Percentiles rank a stretch among this genome's conserved stretches.
Evolutionary conservation across 352 stramenopile species (phyloP).

Genomic region (Blastocystis sp.): DNA sequence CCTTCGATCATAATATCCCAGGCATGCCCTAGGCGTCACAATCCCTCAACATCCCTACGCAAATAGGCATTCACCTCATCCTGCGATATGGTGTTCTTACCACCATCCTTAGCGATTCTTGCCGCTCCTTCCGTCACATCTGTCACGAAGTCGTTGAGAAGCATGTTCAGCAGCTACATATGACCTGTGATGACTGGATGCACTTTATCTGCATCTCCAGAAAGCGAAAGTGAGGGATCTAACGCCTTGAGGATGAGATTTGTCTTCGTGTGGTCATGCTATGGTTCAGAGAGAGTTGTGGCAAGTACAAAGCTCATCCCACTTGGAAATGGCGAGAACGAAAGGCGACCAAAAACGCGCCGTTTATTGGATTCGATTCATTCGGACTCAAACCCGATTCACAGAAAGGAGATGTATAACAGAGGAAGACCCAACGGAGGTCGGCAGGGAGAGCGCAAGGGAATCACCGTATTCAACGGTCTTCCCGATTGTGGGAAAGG

Average conservation of each 20-base stretch:
- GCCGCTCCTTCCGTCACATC: slow-evolving; percentile 60
- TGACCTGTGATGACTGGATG: not conserved
- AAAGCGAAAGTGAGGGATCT: slow-evolving; percentile 33
- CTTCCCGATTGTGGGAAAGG: slow-evolving; percentile 42
- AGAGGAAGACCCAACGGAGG: slow-evolving; percentile 4
- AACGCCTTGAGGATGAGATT: slow-evolving; percentile 34
- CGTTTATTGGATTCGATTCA: not conserved
- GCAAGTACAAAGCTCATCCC: not conserved
- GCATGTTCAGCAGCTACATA: not conserved
- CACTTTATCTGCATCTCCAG: slow-evolving; percentile 41
- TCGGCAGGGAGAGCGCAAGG: not conserved
- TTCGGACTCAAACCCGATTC: not conserved
- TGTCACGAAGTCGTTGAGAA: slow-evolving; percentile 63
- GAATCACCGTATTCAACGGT: slow-evolving; percentile 36
- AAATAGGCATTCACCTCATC: not conserved
- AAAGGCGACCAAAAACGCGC: not conserved
- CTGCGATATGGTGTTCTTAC: not conserved
- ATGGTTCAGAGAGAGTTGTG: not conserved
- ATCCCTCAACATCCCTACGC: not conserved
- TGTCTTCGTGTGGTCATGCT: slow-evolving; percentile 23
- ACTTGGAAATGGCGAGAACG: not conserved
- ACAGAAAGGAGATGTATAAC: slow-evolving; percentile 34
- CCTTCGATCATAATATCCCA: not conserved
- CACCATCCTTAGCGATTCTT: not conserved
- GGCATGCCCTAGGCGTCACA: not conserved